These are phyloP conservation scores for Stephanodiscus triporus DNA, from an alignment of 108 stramenopile species.

Conservation along the genomic window DNA sequence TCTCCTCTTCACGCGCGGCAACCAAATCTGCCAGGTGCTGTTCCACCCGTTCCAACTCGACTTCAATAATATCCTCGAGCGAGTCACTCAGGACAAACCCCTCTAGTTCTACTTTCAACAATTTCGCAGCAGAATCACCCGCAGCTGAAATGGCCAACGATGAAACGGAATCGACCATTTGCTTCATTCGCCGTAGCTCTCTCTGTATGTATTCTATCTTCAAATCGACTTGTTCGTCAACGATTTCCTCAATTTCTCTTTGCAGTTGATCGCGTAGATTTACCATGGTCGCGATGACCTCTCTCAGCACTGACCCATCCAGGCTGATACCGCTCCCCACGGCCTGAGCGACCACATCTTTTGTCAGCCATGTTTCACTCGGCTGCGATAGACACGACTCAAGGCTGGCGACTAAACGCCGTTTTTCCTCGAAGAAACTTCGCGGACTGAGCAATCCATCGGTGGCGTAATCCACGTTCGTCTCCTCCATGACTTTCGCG, in stretches of 20 bases:
- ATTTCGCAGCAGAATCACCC: slow-evolving; percentile 30
- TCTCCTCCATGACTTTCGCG: slow-evolving; percentile 51
- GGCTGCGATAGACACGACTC: slow-evolving; percentile 59
- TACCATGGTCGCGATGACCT: slow-evolving; percentile 66
- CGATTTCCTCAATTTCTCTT: slow-evolving; percentile 41
- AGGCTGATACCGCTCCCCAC: slow-evolving; percentile 40
- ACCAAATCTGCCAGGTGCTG: slow-evolving; percentile 47
- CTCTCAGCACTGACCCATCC: slow-evolving; percentile 35
- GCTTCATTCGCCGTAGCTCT: slow-evolving; percentile 44
- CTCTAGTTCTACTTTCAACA: slow-evolving; percentile 44
- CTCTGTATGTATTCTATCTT: slow-evolving; percentile 37
- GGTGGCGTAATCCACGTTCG: slow-evolving; percentile 47
- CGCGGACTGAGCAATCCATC: slow-evolving; percentile 47
- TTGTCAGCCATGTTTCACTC: slow-evolving; percentile 62
- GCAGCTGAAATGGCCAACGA: slow-evolving; percentile 35
- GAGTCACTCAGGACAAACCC: slow-evolving; percentile 54
- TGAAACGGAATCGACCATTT: slow-evolving; percentile 38
- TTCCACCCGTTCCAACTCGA: slow-evolving; percentile 36
- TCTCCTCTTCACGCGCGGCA: slow-evolving; percentile 38
- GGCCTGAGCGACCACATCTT: slow-evolving; percentile 39
- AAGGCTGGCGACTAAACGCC: slow-evolving; percentile 47
- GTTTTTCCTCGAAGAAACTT: slow-evolving; percentile 48
- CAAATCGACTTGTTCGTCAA: slow-evolving; percentile 28
- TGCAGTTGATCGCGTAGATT: slow-evolving; percentile 55
- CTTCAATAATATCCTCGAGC: slow-evolving; percentile 49